Conservation (phyloP, 306 rosid genomes). For the Vigna radiata region DNA sequence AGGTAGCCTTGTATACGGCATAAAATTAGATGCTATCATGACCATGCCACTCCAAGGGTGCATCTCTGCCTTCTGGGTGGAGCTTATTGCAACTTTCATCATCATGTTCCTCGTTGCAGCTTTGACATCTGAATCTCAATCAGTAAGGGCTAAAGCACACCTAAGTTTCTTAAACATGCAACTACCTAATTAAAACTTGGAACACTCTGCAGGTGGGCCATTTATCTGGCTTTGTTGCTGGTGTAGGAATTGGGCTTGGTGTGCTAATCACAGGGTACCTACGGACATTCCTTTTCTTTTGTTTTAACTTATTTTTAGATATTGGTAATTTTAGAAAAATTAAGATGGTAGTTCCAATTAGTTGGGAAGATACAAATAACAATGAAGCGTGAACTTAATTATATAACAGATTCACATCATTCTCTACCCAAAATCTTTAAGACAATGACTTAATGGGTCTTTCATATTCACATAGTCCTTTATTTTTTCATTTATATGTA, state of each 20-base stretch:
- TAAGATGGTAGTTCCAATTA: too few species aligned
- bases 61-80: constrained; percentile 79
- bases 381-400: too few species aligned
- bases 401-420: too few species aligned
- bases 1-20: constrained; percentile 66
- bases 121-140: constrained; percentile 59
- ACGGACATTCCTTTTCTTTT: neutral
- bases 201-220: constrained; percentile 62
- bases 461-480: too few species aligned
- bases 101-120: constrained; percentile 78
- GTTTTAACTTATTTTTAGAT: too few species aligned
- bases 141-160: constrained; percentile 56
- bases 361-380: too few species aligned
- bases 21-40: constrained; percentile 62
- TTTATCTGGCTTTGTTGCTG: constrained; percentile 80
- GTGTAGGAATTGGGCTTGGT: constrained; percentile 73
- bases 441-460: too few species aligned
- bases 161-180: neutral
- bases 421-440: too few species aligned
- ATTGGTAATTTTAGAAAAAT: too few species aligned
- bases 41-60: constrained; percentile 67
- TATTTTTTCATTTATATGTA: too few species aligned
- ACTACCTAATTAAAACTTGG: neutral
- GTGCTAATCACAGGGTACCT: constrained; percentile 84
- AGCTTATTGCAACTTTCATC: constrained; percentile 79